A percentile compares a stretch with the other conserved stretches of the same genome.
These are phyloP conservation scores for Tothia fuscella DNA, from an alignment of 2,329 filamentous ascomycete genomes.

Conservation along the genomic window DNA sequence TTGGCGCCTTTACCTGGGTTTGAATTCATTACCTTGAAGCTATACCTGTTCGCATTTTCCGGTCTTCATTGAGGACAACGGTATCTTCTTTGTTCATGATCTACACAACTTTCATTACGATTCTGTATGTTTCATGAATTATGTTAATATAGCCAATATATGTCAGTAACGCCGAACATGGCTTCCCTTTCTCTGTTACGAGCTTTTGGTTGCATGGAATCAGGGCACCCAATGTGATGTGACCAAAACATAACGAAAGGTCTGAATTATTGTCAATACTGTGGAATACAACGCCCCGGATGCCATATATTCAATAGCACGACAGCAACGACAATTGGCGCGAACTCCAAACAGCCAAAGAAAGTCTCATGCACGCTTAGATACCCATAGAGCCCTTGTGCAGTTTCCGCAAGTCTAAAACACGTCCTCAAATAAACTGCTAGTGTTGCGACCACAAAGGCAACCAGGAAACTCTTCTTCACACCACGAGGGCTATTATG, in stretches of 20 bases:
- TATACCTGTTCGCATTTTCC: neutral
- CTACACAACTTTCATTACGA: neutral
- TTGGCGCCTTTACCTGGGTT: constrained; percentile 5
- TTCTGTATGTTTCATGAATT: neutral
- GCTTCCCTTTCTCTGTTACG: too few species aligned
- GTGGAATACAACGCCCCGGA: constrained; percentile 28
- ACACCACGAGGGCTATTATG: constrained; percentile 16
- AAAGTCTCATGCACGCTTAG: constrained; percentile 40
- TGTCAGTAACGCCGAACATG: too few species aligned
- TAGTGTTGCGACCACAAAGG: constrained; percentile 34
- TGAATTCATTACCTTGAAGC: neutral
- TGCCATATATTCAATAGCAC: constrained; percentile 34
- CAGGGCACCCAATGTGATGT: too few species aligned
- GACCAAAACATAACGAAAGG: too few species aligned
- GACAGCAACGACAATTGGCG: constrained; percentile 40
- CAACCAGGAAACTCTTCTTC: constrained; percentile 29
- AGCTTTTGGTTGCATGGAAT: too few species aligned
- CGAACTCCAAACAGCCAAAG: constrained; percentile 44
- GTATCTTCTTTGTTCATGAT: neutral
- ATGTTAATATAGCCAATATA: too few species aligned
- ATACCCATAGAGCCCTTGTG: constrained; percentile 34
- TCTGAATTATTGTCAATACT: too few species aligned
- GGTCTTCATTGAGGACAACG: constrained; percentile 6
- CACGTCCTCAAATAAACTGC: constrained; percentile 41
- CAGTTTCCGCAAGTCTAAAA: constrained; percentile 44